These are phyloP conservation scores for Umbelopsis ramanniana DNA, from an alignment of 192 early-diverging fungal genomes.

Conservation along the genomic window DNA sequence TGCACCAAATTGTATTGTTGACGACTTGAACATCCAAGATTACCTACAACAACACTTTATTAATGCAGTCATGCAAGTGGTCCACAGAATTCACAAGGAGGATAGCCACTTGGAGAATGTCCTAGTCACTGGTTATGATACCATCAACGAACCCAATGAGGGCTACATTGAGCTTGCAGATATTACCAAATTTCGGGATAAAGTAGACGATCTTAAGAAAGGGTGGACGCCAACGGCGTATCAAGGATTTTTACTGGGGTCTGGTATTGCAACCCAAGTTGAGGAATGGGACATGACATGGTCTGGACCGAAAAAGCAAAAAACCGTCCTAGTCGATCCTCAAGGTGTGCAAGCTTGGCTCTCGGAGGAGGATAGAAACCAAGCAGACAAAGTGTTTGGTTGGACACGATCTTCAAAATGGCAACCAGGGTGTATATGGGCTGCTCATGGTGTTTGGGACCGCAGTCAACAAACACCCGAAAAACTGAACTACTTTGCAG, in stretches of 20 bases:
- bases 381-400: slow-evolving; percentile 40
- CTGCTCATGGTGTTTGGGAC: slow-evolving; percentile 57
- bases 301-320: slow-evolving; percentile 51
- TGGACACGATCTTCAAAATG: slow-evolving; percentile 50
- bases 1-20: slow-evolving; percentile 52
- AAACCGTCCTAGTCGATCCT: slow-evolving; percentile 47
- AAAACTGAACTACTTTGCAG: slow-evolving; percentile 51
- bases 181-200: slow-evolving; percentile 46
- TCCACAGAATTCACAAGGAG: slow-evolving; percentile 44
- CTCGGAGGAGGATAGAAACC: slow-evolving; percentile 32
- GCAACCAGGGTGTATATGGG: slow-evolving; percentile 59
- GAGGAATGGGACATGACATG: slow-evolving; percentile 55
- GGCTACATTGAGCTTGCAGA: slow-evolving; percentile 53
- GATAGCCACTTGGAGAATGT: slow-evolving; percentile 45
- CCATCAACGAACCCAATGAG: slow-evolving; percentile 60
- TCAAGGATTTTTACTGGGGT: slow-evolving; percentile 54
- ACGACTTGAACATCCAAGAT: slow-evolving; percentile 59
- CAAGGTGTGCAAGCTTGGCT: slow-evolving; percentile 48
- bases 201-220: slow-evolving; percentile 48
- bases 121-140: slow-evolving; percentile 59
- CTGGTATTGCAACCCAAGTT: slow-evolving; percentile 47
- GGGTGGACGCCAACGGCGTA: slow-evolving; percentile 58
- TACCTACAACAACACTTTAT: slow-evolving; percentile 61
- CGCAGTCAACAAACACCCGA: slow-evolving; percentile 23
- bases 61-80: slow-evolving; percentile 47